These are phyloP conservation scores for Albizia julibrissin DNA, from an alignment of 306 rosid species.

Conservation along the genomic window DNA sequence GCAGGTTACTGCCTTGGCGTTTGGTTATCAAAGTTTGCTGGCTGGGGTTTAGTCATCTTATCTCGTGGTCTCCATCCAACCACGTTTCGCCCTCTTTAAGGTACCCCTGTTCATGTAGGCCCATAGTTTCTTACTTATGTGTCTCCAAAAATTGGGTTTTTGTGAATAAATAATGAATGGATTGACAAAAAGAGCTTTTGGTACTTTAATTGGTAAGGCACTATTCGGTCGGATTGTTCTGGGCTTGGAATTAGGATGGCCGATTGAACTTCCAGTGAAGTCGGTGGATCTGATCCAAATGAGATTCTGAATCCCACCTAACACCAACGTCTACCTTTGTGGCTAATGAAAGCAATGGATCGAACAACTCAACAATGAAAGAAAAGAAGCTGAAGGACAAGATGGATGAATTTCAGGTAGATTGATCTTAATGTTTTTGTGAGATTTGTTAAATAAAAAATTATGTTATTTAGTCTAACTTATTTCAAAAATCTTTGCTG, in stretches of 20 bases:
- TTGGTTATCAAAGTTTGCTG: too few relatives aligned
- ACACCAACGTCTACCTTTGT: too few relatives aligned
- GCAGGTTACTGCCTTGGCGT: too few relatives aligned
- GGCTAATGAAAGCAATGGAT: too few relatives aligned
- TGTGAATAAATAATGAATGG: background rate
- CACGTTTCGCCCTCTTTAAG: too few relatives aligned
- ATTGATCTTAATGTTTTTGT: slow-evolving; percentile 7
- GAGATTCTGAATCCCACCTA: background rate
- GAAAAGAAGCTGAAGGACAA: slow-evolving; percentile 87
- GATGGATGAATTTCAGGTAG: slow-evolving; percentile 96
- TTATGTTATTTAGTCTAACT: slow-evolving; percentile 11
- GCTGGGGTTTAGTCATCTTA: too few relatives aligned
- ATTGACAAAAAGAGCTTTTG: background rate
- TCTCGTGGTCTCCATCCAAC: too few relatives aligned
- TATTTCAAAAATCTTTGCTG: slow-evolving; percentile 43
- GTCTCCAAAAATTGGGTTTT: too few relatives aligned
- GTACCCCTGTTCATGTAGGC: too few relatives aligned
- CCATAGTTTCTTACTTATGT: too few relatives aligned
- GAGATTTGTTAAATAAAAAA: background rate
- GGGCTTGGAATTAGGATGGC: slow-evolving; percentile 70
- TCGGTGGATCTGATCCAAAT: slow-evolving; percentile 36
- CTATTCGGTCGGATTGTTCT: slow-evolving; percentile 72
- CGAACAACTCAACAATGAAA: too few relatives aligned
- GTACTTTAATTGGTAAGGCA: slow-evolving; percentile 45
- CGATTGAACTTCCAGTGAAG: slow-evolving; percentile 28